Evolutionary conservation across 768 basidiomycete genomes (phyloP).

Genomic region (Auricularia sp.): DNA sequence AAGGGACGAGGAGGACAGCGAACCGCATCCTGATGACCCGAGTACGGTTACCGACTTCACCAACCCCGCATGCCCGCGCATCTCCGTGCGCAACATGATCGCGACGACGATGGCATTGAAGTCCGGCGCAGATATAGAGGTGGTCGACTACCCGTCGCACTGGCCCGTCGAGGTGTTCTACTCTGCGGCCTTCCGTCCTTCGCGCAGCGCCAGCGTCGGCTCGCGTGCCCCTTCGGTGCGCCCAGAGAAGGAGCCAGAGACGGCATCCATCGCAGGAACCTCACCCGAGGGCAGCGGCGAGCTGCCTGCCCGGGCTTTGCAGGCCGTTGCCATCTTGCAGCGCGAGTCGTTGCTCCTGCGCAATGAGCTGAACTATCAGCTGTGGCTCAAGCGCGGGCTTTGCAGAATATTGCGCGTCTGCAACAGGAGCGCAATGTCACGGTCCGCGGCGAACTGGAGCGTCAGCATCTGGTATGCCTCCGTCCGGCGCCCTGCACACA

Average conservation of each 20-base stretch:
- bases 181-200: conserved; percentile 7
- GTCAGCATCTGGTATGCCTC: conserved; percentile 61
- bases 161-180: conserved; percentile 44
- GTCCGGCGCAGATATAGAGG: conserved; percentile 55
- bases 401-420: conserved; percentile 71
- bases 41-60: neutral
- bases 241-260: neutral
- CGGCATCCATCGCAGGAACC: neutral
- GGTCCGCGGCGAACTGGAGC: conserved; percentile 67
- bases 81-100: conserved; percentile 72
- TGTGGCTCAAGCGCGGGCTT: conserved; percentile 77
- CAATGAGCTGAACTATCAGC: conserved; percentile 77
- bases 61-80: conserved; percentile 12
- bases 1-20: neutral
- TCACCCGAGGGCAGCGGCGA: conserved; percentile 7
- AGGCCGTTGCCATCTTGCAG: conserved; percentile 62
- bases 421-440: conserved; percentile 65
- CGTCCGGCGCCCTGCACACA: too few species aligned
- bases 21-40: neutral
- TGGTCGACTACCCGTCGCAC: conserved; percentile 38
- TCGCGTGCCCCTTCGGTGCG: neutral
- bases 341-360: conserved; percentile 63
- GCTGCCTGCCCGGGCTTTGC: conserved; percentile 41
- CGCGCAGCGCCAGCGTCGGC: neutral
- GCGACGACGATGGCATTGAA: conserved; percentile 62